Percentiles rank a stretch among this genome's conserved stretches.
Conservation (phyloP, 2,329 filamentous ascomycete species). For the Aspergillus versicolor region DNA sequence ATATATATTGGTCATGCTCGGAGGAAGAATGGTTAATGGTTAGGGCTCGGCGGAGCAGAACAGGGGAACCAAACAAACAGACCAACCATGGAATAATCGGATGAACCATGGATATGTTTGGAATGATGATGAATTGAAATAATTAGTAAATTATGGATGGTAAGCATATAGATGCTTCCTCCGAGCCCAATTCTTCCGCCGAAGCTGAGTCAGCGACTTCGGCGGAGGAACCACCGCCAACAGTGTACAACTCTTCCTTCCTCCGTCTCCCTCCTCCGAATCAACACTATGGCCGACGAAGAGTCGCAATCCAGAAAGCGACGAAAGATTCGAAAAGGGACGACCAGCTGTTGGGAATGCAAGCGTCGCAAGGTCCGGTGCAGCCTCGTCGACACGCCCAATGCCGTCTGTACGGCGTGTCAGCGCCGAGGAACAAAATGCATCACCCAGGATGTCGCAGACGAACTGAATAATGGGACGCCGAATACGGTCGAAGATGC, state of each 20-base stretch:
- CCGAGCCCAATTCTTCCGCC: background rate
- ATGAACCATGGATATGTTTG: too few species aligned
- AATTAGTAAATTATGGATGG: too few species aligned
- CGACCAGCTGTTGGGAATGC: slow-evolving; percentile 10
- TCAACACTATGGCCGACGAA: too few species aligned
- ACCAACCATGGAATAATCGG: too few species aligned
- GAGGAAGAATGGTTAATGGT: too few species aligned
- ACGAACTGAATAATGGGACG: slow-evolving; percentile 24
- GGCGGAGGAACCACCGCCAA: background rate
- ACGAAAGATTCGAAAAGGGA: slow-evolving; percentile 7
- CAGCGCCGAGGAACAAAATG: slow-evolving; percentile 31
- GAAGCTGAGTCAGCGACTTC: background rate
- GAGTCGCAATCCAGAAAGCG: background rate
- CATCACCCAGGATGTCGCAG: slow-evolving; percentile 50
- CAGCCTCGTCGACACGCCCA: background rate
- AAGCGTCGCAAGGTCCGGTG: slow-evolving; percentile 9
- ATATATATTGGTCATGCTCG: too few species aligned
- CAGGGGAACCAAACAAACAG: too few species aligned
- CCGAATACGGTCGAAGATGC: background rate
- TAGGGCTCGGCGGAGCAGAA: too few species aligned
- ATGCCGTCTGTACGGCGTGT: slow-evolving; percentile 16
- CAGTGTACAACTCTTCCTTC: background rate
- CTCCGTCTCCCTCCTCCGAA: background rate
- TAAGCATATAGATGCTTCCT: background rate
- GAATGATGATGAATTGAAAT: too few species aligned